A percentile compares a stretch with the other conserved stretches of the same genome.
phyloP scores from a whole-genome alignment of 2,329 filamentous ascomycete genomes.

The Diaporthe citri region DNA sequence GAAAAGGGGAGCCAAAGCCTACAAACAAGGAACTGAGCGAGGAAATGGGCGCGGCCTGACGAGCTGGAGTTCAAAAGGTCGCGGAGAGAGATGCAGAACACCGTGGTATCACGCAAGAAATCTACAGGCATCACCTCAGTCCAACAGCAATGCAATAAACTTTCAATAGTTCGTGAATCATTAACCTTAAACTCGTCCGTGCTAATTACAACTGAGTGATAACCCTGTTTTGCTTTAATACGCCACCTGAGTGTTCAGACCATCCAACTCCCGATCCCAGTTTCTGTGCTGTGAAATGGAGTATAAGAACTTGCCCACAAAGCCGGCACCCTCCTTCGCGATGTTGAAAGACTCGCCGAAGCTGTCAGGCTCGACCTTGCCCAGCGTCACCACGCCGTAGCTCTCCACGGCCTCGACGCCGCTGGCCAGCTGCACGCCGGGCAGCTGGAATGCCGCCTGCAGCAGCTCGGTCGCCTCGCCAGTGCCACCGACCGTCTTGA shows the following conservation, averaged over 20 bases:
- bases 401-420: constrained; percentile 70
- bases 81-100: no score
- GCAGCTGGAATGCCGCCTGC: constrained; percentile 58
- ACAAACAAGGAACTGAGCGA: rapidly evolving
- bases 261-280: constrained; percentile 80
- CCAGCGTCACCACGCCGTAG: constrained; percentile 83
- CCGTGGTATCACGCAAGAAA: neutral
- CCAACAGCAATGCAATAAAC: neutral
- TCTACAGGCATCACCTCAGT: neutral
- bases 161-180: neutral
- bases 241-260: constrained; percentile 74
- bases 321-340: constrained; percentile 75
- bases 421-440: constrained; percentile 56
- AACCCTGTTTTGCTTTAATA: constrained; percentile 62
- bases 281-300: constrained; percentile 80
- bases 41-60: neutral
- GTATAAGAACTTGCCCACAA: constrained; percentile 78
- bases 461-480: constrained; percentile 79
- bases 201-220: neutral
- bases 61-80: rapidly evolving
- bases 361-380: constrained; percentile 63
- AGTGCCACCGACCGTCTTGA: constrained; percentile 82
- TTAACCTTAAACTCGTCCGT: neutral
- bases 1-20: neutral
- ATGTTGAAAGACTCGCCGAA: constrained; percentile 74